phyloP scores from a whole-genome alignment of 2,329 filamentous ascomycete genomes.

The Aspergillus ustus region DNA sequence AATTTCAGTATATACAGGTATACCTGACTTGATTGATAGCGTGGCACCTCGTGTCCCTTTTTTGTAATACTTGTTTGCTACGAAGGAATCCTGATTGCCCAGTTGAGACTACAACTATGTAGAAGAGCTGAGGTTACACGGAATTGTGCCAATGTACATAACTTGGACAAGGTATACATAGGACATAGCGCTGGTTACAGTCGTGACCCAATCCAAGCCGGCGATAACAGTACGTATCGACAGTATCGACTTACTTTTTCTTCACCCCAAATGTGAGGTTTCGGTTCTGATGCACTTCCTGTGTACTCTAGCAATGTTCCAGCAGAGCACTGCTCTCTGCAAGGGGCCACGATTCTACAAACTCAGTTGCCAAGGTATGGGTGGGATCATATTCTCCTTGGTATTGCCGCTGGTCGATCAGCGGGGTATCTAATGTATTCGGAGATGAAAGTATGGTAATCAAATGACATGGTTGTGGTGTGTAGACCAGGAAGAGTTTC shows the following conservation, averaged over 20 bases:
- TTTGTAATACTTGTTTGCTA: neutral
- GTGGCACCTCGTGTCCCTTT: neutral
- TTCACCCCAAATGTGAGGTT: neutral
- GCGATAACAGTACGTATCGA: neutral
- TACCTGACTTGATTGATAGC: neutral
- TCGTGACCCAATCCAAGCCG: neutral
- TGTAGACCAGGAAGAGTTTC: no score
- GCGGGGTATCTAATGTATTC: neutral
- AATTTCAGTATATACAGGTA: neutral
- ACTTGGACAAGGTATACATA: neutral
- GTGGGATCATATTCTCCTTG: neutral
- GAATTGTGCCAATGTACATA: neutral
- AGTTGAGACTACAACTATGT: neutral
- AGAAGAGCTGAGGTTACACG: neutral
- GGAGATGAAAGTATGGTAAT: neutral
- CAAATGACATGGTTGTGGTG: neutral
- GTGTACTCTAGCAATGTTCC: neutral
- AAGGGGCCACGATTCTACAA: neutral
- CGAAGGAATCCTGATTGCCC: neutral
- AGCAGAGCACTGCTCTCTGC: neutral
- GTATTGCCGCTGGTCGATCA: neutral
- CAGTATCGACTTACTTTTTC: neutral
- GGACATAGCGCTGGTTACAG: neutral
- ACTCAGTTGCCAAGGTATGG: neutral
- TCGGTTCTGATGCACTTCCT: neutral